Base-by-base conservation (phyloP, 495 filamentous ascomycete species). In the Oidiodendron maius region DNA sequence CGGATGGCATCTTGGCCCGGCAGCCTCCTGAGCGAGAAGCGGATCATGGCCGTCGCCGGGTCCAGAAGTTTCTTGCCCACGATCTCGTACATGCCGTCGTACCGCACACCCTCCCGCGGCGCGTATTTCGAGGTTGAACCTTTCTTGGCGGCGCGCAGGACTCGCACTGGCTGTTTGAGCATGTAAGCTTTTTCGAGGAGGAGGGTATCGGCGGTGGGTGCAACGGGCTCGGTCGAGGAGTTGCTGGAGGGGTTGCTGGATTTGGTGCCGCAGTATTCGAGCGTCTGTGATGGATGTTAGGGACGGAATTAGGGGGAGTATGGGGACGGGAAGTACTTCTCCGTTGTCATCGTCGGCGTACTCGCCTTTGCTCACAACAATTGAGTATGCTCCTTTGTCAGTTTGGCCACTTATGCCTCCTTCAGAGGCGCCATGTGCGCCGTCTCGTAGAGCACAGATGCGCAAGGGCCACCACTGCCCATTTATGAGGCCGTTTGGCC, bases 391-490 rank as follows among this genome's bases (percentile, higher is more conserved):
- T 1, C 71, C 68, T 26, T 58, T 46, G 3, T 40, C 60, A 12
- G 45, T 40, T 25, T 59, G 48, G 9, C 70, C 72, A 43, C 57
- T 63, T 32, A 76, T 80, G 9, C 77, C 77, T 32, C 60, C 76
- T 57, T 78, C 72, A 2, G 60, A 42, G 18, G 58, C 59, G 4
- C 79, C 79, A 39, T 82, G 78, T 5, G 75, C 78, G 1, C 78
- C 79, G 46, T 81, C 79, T 22, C 78, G 65, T 1, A 76, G 44
- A 1, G 70, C 66, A 48, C 64, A 67, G 3, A 81, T 66, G 26
- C 77, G 73, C 1, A 68, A 55, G 0, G 75, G 78, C 75, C 72
- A 82, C 76, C 79, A 81, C 46, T 78, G 68, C 0, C 78, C 79
- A 45, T 71, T 67, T 3, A 70, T 50, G 11, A 81, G 63, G 10